Evolutionary conservation across 140 eudicot species (phyloP).

Genomic region (Anethum foeniculum): DNA sequence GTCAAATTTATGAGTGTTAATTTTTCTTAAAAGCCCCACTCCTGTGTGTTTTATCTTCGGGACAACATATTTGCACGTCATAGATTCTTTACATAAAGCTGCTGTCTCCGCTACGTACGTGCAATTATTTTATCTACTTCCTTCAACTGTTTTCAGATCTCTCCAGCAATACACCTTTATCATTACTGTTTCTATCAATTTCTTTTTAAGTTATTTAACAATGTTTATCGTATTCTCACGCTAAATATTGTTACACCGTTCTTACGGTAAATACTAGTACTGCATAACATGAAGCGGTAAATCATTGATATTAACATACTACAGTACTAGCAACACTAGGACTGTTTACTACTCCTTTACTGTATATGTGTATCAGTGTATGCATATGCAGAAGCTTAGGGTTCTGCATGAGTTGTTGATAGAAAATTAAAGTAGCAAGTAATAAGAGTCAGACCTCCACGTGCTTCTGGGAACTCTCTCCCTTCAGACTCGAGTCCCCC

Average conservation of each 20-base stretch:
- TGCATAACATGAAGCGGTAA: too few species aligned
- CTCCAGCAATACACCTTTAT: too few species aligned
- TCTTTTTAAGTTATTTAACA: too few species aligned
- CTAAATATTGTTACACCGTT: too few species aligned
- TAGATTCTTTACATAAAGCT: constrained; percentile 8
- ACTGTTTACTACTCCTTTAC: too few species aligned
- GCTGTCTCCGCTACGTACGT: constrained; percentile 3
- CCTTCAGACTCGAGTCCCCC: constrained; percentile 6
- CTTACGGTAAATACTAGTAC: too few species aligned
- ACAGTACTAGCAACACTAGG: too few species aligned
- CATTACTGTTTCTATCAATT: too few species aligned
- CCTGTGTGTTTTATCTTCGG: not conserved
- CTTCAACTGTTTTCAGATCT: not conserved
- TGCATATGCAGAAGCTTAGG: not conserved
- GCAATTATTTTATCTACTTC: not conserved
- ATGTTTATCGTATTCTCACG: too few species aligned
- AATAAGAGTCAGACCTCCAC: constrained; percentile 49
- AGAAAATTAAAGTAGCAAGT: not conserved
- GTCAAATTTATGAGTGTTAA: not conserved
- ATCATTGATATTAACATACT: too few species aligned
- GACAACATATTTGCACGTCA: constrained; percentile 10
- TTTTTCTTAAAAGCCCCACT: not conserved
- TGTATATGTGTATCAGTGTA: not conserved
- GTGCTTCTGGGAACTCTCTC: constrained; percentile 61
- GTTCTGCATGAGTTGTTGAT: constrained; percentile 8